Evolutionary conservation across 2,329 filamentous ascomycete genomes (phyloP).

Genomic region (Alternaria brassicae): DNA sequence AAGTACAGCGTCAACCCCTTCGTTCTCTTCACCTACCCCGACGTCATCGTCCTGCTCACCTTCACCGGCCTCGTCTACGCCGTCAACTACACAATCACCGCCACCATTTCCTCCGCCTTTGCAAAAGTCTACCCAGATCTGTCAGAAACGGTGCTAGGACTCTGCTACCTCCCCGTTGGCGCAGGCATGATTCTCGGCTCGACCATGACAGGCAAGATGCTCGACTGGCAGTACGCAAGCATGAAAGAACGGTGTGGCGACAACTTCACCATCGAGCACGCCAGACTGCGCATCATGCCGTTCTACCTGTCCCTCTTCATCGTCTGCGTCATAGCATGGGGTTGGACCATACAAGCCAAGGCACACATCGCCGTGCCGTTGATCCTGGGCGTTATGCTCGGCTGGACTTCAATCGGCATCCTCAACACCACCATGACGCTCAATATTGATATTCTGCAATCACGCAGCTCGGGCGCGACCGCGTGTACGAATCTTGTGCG

Average conservation of each 20-base stretch:
- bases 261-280: slow-evolving; percentile 39
- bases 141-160: slow-evolving; percentile 34
- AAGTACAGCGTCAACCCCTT: slow-evolving; percentile 39
- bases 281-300: slow-evolving; percentile 37
- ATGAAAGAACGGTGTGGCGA: slow-evolving; percentile 32
- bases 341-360: slow-evolving; percentile 32
- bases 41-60: slow-evolving; percentile 55
- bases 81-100: slow-evolving; percentile 43
- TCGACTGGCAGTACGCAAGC: slow-evolving; percentile 60
- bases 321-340: slow-evolving; percentile 36
- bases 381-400: slow-evolving; percentile 30
- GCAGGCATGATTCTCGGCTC: slow-evolving; percentile 63
- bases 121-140: slow-evolving; percentile 32
- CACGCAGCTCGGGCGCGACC: slow-evolving; percentile 33
- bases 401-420: slow-evolving; percentile 39
- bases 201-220: slow-evolving; percentile 59
- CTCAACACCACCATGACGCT: slow-evolving; percentile 42
- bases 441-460: slow-evolving; percentile 40
- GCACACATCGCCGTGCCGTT: slow-evolving; percentile 35
- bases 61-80: slow-evolving; percentile 42
- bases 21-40: slow-evolving; percentile 37
- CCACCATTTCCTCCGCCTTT: slow-evolving; percentile 39
- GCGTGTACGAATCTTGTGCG: slow-evolving; percentile 39
- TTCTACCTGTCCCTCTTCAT: slow-evolving; percentile 37
- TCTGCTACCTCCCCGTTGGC: slow-evolving; percentile 62